Conservation (phyloP, 345 rosid genomes). For the Eutrema heterophyllum region DNA sequence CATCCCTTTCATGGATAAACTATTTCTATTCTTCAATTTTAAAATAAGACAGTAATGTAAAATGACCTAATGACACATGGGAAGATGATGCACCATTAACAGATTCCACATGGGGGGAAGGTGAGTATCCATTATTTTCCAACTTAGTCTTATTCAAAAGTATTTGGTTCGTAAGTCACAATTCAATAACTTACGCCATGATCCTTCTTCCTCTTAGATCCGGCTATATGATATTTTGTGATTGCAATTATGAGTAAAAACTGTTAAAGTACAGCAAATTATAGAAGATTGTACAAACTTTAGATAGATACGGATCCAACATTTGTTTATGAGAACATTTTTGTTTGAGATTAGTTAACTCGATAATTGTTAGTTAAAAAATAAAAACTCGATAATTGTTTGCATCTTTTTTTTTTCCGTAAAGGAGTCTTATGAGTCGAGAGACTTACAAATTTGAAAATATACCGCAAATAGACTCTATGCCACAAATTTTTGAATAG, state of each 20-base stretch:
- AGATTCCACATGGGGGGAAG: constrained; percentile 27
- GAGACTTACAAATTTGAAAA: background rate
- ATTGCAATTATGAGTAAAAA: background rate
- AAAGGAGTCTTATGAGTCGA: background rate
- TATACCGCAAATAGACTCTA: background rate
- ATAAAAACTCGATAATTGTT: no score
- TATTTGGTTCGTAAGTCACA: constrained; percentile 14
- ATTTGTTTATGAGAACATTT: no score
- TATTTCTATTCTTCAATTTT: background rate
- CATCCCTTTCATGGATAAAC: background rate
- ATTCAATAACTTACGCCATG: background rate
- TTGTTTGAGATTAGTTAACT: no score
- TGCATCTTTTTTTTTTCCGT: no score
- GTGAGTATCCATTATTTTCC: constrained; percentile 26
- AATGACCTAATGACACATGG: constrained; percentile 28
- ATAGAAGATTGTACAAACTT: background rate
- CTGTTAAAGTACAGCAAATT: background rate
- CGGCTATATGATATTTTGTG: background rate
- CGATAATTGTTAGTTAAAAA: no score
- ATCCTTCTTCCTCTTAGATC: background rate
- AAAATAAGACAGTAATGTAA: background rate
- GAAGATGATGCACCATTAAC: constrained; percentile 27
- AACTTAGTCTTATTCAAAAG: constrained; percentile 25
- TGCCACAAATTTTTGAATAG: background rate
- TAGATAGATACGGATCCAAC: background rate